phyloP scores from a whole-genome alignment of 495 filamentous ascomycete genomes.

The Aspergillus homomorphus region DNA sequence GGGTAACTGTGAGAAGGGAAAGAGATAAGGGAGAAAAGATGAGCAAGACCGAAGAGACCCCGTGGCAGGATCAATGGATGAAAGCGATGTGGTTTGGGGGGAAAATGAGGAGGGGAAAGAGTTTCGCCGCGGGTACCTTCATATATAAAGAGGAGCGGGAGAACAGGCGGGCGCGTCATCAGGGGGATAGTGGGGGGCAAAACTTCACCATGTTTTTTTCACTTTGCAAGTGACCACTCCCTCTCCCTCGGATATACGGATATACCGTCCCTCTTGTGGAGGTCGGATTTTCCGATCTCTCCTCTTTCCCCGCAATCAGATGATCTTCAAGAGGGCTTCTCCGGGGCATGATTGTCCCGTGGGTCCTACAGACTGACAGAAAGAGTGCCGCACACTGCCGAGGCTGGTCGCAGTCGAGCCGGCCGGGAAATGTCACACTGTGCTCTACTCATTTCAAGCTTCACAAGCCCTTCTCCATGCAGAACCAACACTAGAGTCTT shows the following conservation, averaged over 20 bases:
- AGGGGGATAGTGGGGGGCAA: constrained; percentile 14
- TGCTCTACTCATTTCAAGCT: no score
- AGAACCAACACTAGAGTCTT: no score
- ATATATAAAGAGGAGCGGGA: background rate
- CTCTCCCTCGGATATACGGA: constrained; percentile 2
- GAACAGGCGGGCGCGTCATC: background rate
- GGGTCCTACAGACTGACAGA: background rate
- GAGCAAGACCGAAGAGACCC: constrained; percentile 4
- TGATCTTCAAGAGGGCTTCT: background rate
- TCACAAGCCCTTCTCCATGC: no score
- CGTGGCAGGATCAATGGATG: no score
- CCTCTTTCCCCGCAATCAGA: background rate
- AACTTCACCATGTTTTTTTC: background rate
- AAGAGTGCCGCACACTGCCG: no score
- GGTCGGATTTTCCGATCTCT: constrained; percentile 13
- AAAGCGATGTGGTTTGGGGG: background rate
- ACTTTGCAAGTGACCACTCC: no score
- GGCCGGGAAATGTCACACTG: no score
- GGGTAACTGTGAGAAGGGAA: background rate
- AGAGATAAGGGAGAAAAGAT: constrained; percentile 4
- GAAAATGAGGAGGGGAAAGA: background rate
- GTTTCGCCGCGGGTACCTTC: background rate
- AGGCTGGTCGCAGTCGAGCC: no score
- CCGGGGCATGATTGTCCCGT: background rate
- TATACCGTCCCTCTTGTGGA: constrained; percentile 7